These are phyloP conservation scores for Hamigera avellanea DNA, from an alignment of 495 filamentous ascomycete species.

Conservation along the genomic window DNA sequence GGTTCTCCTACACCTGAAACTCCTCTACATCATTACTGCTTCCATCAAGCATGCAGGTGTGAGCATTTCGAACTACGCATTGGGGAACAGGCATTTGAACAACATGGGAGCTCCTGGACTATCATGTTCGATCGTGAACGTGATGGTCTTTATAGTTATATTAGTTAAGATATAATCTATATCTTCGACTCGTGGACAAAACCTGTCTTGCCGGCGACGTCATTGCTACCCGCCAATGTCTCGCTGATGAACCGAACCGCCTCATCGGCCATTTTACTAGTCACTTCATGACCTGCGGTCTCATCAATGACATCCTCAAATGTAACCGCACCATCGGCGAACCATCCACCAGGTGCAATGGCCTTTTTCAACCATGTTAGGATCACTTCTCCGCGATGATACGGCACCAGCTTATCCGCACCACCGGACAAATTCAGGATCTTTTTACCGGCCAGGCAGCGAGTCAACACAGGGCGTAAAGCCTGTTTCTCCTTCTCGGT, in stretches of 20 bases:
- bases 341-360: conserved; percentile 40
- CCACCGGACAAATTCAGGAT: conserved; percentile 69
- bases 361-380: conserved; percentile 57
- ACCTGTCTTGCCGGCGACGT: conserved; percentile 11
- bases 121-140: no score
- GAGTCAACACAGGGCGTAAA: conserved; percentile 28
- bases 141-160: no score
- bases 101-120: no score
- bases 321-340: conserved; percentile 42
- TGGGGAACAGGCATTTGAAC: no score
- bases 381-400: conserved; percentile 56
- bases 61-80: no score
- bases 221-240: conserved; percentile 19
- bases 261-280: conserved; percentile 58
- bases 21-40: no score
- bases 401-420: conserved; percentile 77
- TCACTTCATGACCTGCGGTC: conserved; percentile 63
- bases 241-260: conserved; percentile 54
- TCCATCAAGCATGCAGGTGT: no score
- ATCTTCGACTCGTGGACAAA: conserved; percentile 31
- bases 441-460: conserved; percentile 54
- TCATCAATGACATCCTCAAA: conserved; percentile 67
- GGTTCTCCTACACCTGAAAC: no score
- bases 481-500: conserved; percentile 29
- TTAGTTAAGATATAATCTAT: conserved; percentile 5